Percentiles rank a stretch among this genome's conserved stretches.
These are phyloP conservation scores for Lathyrus tuberosus DNA, from an alignment of 306 rosid species.

Conservation along the genomic window DNA sequence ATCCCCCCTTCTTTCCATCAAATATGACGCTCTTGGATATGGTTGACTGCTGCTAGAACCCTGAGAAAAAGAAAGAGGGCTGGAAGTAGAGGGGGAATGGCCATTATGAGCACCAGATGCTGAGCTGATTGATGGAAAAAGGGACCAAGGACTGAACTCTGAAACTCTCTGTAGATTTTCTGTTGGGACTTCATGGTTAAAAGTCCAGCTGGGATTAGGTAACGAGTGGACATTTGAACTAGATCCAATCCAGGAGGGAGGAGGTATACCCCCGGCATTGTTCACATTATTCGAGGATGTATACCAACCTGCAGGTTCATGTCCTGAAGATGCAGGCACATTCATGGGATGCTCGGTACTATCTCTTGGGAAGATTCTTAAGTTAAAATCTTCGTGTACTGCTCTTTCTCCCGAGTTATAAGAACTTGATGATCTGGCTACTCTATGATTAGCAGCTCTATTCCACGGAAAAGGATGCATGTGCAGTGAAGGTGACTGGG, in stretches of 20 bases:
- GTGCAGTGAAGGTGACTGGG: constrained; percentile 50
- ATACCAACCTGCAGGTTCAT: constrained; percentile 59
- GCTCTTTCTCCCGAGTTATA: constrained; percentile 56
- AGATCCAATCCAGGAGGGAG: constrained; percentile 61
- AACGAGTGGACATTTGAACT: constrained; percentile 52
- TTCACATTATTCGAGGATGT: constrained; percentile 51
- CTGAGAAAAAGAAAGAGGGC: constrained; percentile 53
- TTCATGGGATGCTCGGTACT: constrained; percentile 51
- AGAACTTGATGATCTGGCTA: constrained; percentile 53
- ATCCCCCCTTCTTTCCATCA: constrained; percentile 66
- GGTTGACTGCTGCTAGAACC: constrained; percentile 62
- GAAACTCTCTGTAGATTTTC: constrained; percentile 61
- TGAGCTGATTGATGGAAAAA: constrained; percentile 63
- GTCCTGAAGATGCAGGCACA: constrained; percentile 48
- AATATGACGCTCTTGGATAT: constrained; percentile 58
- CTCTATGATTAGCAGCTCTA: constrained; percentile 59
- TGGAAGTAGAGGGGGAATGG: constrained; percentile 59
- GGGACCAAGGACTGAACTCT: constrained; percentile 77
- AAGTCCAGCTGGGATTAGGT: constrained; percentile 60
- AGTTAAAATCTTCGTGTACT: constrained; percentile 54
- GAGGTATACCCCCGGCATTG: constrained; percentile 61
- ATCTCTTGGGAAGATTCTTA: constrained; percentile 53
- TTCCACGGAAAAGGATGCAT: constrained; percentile 57
- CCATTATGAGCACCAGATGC: constrained; percentile 58
- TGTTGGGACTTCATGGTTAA: constrained; percentile 51